A percentile compares a stretch with the other conserved stretches of the same genome.
These are phyloP conservation scores for Orbilia brochopaga DNA, from an alignment of 2,329 filamentous ascomycete genomes.

Conservation along the genomic window DNA sequence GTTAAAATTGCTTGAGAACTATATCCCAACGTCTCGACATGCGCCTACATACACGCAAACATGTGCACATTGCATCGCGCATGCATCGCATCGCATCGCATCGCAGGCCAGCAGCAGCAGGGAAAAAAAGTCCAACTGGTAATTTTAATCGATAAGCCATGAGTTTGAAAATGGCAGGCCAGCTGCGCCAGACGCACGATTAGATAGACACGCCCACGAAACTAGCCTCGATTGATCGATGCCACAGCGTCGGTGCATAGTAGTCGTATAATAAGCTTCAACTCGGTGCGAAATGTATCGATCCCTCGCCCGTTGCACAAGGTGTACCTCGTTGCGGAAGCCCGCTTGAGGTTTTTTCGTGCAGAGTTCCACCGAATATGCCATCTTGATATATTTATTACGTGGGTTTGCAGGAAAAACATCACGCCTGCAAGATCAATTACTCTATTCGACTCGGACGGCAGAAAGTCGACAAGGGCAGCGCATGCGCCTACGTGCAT, in stretches of 20 bases:
- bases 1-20: neutral
- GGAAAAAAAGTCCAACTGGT: too few relatives aligned
- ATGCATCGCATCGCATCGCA: too few relatives aligned
- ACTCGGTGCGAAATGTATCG: neutral
- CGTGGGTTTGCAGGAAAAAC: too few relatives aligned
- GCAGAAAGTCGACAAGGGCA: too few relatives aligned
- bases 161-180: conserved; percentile 14
- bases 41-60: neutral
- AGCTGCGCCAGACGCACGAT: conserved; percentile 14
- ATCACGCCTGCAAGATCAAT: too few relatives aligned
- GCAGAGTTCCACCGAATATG: neutral
- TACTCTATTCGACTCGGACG: too few relatives aligned
- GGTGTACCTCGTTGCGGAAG: conserved; percentile 39
- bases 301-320: conserved; percentile 1
- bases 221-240: conserved; percentile 8
- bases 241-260: neutral
- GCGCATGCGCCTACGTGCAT: neutral
- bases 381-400: too few relatives aligned
- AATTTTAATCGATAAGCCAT: conserved; percentile 25
- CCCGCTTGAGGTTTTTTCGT: conserved; percentile 25
- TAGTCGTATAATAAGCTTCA: neutral
- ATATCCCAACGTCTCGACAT: neutral
- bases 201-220: conserved; percentile 33
- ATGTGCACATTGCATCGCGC: conserved; percentile 2
- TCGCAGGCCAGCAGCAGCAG: too few relatives aligned